Percentiles rank a stretch among this genome's conserved stretches.
phyloP scores from a whole-genome alignment of 2,329 filamentous ascomycete genomes.

The Curvularia spicifera region DNA sequence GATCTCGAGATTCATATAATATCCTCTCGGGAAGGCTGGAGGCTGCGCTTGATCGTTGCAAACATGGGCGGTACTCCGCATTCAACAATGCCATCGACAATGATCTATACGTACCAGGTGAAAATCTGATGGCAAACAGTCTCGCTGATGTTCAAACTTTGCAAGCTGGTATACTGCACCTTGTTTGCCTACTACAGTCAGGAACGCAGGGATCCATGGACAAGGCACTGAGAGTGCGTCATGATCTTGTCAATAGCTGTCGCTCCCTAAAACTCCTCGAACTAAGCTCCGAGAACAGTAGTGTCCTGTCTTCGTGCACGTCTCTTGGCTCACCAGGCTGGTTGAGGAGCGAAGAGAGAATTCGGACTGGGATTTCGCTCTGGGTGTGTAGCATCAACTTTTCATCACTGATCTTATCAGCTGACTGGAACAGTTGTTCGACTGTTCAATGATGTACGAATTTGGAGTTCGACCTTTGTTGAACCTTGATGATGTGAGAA shows the following conservation, averaged over 20 bases:
- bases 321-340: background rate
- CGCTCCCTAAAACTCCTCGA: slow-evolving; percentile 10
- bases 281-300: background rate
- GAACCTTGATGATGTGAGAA: slow-evolving; percentile 14
- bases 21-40: background rate
- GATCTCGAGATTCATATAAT: background rate
- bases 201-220: slow-evolving; percentile 13
- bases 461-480: slow-evolving; percentile 20
- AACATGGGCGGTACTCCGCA: background rate
- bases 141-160: background rate
- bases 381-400: slow-evolving; percentile 9
- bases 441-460: slow-evolving; percentile 17
- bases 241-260: slow-evolving; percentile 14
- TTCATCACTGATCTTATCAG: background rate
- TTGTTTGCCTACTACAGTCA: slow-evolving; percentile 18
- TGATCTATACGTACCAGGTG: background rate
- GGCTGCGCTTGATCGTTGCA: slow-evolving; percentile 3
- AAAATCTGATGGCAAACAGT: background rate
- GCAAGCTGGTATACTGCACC: slow-evolving; percentile 20
- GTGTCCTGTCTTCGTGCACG: background rate
- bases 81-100: background rate
- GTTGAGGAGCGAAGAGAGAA: slow-evolving; percentile 2
- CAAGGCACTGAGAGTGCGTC: slow-evolving; percentile 4
- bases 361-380: slow-evolving; percentile 18
- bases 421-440: slow-evolving; percentile 6